Conservation (phyloP, 2,329 filamentous ascomycete genomes). For the Fusarium anthophilum region DNA sequence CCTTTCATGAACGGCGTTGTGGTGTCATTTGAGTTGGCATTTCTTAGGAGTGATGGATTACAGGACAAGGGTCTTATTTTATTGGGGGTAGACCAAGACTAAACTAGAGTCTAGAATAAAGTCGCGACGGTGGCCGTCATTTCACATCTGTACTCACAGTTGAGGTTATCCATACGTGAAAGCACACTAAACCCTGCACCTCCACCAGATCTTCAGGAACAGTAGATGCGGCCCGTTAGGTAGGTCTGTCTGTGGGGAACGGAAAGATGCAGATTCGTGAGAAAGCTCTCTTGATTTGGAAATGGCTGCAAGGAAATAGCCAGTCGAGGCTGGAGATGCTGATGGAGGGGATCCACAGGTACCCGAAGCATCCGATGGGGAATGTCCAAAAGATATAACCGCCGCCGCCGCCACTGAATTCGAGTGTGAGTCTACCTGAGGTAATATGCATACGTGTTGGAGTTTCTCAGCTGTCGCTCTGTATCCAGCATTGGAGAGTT, state of each 20-base stretch:
- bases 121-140: background rate
- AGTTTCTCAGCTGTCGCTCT: background rate
- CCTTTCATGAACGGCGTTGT: constrained; percentile 44
- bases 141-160: background rate
- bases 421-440: background rate
- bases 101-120: constrained; percentile 32
- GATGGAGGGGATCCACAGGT: constrained; percentile 34
- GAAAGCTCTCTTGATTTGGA: constrained; percentile 22
- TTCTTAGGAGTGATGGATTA: constrained; percentile 40
- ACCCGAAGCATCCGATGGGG: constrained; percentile 34
- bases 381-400: constrained; percentile 19
- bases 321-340: constrained; percentile 14
- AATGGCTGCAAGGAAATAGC: constrained; percentile 15
- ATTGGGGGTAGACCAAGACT: constrained; percentile 5
- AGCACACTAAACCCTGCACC: background rate
- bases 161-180: background rate
- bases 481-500: constrained; percentile 1
- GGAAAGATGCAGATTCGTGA: constrained; percentile 24
- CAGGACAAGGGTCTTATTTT: constrained; percentile 30
- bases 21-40: constrained; percentile 37
- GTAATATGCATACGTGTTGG: background rate
- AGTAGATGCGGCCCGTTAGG: constrained; percentile 25
- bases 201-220: constrained; percentile 35
- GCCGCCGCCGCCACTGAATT: background rate
- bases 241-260: constrained; percentile 19